phyloP scores from a whole-genome alignment of 306 rosid genomes.

The Malus sylvestris region DNA sequence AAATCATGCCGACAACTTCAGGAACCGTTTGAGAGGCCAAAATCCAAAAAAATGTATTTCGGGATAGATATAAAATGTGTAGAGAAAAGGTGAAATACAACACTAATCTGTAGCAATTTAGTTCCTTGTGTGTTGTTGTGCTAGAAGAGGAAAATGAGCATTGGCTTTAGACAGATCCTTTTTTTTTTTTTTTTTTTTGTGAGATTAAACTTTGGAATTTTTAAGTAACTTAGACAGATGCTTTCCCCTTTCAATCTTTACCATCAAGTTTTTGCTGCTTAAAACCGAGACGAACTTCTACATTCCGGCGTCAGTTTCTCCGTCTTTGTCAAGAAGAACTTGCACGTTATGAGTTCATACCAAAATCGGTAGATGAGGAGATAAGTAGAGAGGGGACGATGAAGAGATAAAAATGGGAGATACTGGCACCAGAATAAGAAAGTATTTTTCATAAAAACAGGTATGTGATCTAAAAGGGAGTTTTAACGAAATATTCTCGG shows the following conservation, averaged over 20 bases:
- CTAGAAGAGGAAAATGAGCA: neutral
- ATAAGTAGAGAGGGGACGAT: neutral
- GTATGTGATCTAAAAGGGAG: neutral
- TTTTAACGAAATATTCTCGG: too few species aligned
- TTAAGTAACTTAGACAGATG: neutral
- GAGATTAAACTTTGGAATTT: neutral
- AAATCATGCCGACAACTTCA: neutral
- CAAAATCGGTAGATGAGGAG: neutral
- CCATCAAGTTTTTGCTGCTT: too few species aligned
- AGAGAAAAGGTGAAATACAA: neutral
- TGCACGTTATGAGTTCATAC: too few species aligned
- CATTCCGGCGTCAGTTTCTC: neutral
- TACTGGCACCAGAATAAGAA: too few species aligned
- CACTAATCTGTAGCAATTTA: neutral
- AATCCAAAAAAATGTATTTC: neutral
- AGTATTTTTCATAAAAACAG: too few species aligned
- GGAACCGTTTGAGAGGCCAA: neutral
- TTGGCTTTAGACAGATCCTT: neutral
- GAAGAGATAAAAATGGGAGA: neutral
- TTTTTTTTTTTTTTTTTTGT: neutral
- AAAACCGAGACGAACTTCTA: too few species aligned
- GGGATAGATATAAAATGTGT: neutral
- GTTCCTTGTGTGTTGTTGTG: neutral
- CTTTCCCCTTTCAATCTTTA: neutral
- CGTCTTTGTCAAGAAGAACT: too few species aligned